These are phyloP conservation scores for Trametes sp. DNA, from an alignment of 1,284 basidiomycete genomes.

Conservation along the genomic window DNA sequence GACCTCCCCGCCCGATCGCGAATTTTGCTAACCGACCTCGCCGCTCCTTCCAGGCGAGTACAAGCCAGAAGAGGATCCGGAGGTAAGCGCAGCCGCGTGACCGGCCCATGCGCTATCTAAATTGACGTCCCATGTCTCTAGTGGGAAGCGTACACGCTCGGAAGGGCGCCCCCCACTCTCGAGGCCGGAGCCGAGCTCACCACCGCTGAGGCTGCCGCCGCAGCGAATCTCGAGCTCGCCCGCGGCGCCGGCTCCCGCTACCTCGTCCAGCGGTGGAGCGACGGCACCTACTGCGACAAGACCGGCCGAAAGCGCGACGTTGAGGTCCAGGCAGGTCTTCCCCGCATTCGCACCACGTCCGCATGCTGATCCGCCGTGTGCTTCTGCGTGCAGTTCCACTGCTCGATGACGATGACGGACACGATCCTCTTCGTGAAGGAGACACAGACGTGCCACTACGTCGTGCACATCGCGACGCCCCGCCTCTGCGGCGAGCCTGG, in stretches of 20 bases:
- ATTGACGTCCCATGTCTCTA: conserved; percentile 41
- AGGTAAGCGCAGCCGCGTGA: conserved; percentile 54
- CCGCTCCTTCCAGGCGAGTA: conserved; percentile 59
- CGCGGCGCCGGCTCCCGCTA: conserved; percentile 84
- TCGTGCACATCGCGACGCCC: conserved; percentile 92
- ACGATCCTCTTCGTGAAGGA: conserved; percentile 91
- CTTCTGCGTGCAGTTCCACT: conserved; percentile 76
- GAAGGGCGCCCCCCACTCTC: conserved; percentile 67
- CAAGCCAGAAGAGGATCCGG: conserved; percentile 82
- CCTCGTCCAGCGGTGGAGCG: conserved; percentile 90
- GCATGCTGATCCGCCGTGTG: conserved; percentile 5
- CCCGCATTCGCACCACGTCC: not conserved
- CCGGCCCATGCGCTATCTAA: conserved; percentile 35
- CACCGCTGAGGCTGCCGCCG: conserved; percentile 68
- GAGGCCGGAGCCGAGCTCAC: conserved; percentile 72
- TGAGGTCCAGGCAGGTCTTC: conserved; percentile 82
- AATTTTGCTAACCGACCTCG: conserved; percentile 33
- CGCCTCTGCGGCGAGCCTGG: conserved; percentile 91
- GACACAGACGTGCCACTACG: conserved; percentile 89
- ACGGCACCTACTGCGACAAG: conserved; percentile 92
- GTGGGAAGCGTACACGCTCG: conserved; percentile 86
- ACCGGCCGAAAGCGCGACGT: conserved; percentile 85
- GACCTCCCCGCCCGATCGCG: conserved; percentile 18
- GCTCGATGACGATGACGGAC: conserved; percentile 89
- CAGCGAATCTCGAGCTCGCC: conserved; percentile 76